Conservation (phyloP, 805 yeast genomes). For the Ogataea ramenticola region DNA sequence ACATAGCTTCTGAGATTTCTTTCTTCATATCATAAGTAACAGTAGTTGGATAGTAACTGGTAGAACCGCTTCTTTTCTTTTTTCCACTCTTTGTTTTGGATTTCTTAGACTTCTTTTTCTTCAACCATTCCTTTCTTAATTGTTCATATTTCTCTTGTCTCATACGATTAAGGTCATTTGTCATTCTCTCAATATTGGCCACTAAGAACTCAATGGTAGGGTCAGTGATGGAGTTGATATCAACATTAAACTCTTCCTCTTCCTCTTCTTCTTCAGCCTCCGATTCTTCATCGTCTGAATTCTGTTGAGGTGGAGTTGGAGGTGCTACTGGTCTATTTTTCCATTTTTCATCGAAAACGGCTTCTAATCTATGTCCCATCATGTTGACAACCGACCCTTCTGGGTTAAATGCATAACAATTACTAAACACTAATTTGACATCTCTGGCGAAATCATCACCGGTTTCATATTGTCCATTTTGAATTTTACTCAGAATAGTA, state of each 20-base stretch:
- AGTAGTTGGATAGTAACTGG: conserved; percentile 24
- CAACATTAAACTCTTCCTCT: conserved; percentile 47
- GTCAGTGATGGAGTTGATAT: conserved; percentile 60
- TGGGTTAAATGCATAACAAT: conserved; percentile 91
- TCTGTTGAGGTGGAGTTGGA: conserved; percentile 43
- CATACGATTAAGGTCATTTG: conserved; percentile 73
- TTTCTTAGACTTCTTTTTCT: conserved; percentile 36
- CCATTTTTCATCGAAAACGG: conserved; percentile 84
- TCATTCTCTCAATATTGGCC: conserved; percentile 80
- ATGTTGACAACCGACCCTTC: conserved; percentile 93
- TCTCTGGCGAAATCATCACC: conserved; percentile 86
- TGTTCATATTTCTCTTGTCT: conserved; percentile 70
- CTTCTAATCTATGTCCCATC: conserved; percentile 92
- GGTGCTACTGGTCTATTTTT: conserved; percentile 70
- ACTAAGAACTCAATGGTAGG: conserved; percentile 89
- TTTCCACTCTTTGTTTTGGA: conserved; percentile 16
- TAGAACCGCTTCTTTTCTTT: conserved; percentile 10
- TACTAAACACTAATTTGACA: conserved; percentile 72
- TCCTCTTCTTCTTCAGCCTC: conserved; percentile 31
- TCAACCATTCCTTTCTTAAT: conserved; percentile 55
- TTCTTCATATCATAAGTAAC: conserved; percentile 96
- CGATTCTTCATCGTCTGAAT: conserved; percentile 33
- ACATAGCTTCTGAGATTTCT: conserved; percentile 81
- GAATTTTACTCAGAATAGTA: conserved; percentile 71
- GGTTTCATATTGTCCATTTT: conserved; percentile 80